phyloP scores from a whole-genome alignment of 768 basidiomycete species.

The Ephemerocybe angulata region DNA sequence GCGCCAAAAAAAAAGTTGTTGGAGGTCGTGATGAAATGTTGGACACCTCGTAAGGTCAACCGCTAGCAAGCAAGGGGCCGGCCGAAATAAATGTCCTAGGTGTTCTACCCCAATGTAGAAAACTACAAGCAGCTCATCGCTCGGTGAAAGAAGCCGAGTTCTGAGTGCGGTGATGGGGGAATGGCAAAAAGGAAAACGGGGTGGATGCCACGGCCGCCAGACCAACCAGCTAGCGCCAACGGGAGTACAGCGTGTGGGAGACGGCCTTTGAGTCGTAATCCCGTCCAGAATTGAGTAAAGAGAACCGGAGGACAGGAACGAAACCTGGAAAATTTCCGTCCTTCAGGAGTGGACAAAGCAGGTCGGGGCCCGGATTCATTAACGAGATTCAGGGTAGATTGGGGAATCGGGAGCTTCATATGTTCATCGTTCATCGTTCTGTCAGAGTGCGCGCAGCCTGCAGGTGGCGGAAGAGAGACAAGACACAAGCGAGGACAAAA shows the following conservation, averaged over 20 bases:
- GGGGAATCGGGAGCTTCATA: neutral
- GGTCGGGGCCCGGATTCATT: neutral
- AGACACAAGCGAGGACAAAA: neutral
- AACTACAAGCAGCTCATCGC: constrained; percentile 42
- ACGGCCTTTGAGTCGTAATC: neutral
- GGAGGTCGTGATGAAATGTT: too few relatives aligned
- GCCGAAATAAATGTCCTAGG: constrained; percentile 56
- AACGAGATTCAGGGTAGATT: neutral
- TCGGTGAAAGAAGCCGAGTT: constrained; percentile 38
- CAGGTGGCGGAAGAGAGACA: neutral
- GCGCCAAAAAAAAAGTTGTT: too few relatives aligned
- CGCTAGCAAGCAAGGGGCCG: constrained; percentile 32
- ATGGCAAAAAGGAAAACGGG: neutral
- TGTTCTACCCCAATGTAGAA: constrained; percentile 39
- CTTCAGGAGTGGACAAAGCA: neutral
- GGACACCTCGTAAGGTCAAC: constrained; percentile 64
- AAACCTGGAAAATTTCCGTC: neutral
- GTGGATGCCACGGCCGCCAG: neutral
- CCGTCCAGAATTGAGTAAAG: neutral
- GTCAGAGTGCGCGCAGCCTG: neutral
- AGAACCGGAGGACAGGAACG: neutral
- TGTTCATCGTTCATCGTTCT: too few relatives aligned
- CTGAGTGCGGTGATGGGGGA: constrained; percentile 44
- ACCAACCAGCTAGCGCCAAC: neutral
- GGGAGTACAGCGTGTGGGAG: neutral